Base-by-base conservation (phyloP, 2,329 filamentous ascomycete genomes). In the Colletotrichum falcatum region DNA sequence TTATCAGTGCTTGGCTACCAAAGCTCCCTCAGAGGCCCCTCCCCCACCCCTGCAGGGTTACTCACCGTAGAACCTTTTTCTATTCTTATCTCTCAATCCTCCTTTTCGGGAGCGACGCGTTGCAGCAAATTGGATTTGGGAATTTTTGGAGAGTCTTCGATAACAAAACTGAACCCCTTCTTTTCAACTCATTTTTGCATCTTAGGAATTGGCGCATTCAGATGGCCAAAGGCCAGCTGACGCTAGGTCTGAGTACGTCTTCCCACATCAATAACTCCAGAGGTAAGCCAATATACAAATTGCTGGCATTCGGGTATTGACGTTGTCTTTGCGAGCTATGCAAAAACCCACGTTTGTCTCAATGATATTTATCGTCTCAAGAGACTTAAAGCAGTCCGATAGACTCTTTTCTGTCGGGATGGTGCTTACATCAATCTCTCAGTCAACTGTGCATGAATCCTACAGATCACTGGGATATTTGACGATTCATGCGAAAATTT, bases 381-480 rank as follows among this genome's bases (percentile, higher is more conserved):
- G 16, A 1, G 2, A 18, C 14, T 18, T 18, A 51, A 3, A 3
- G 16, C 14, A 28, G n/a, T 11, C 11, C 6, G 23, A 14, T 26
- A 6, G 8, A n/a, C n/a, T 26, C 8, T 23, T 28, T 48, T 39
- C 39, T 42, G 16, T 2, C 39, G 5, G 39, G 16, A 7, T 7
- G 7, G 42, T 44, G 9, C 0, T 3, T 2, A 5, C 7, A 9
- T 1, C n/a, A n/a, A 44, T n/a, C 0, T 9, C 7, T 8, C 20
- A 8, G 7, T 46, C 42, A 11, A 11, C 1, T 20, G 20, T 46
- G 18, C 42, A n/a, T 46, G 42, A n/a, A 46, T 46, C n/a, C 20
- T 7, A 11, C 1, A 11, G 6, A n/a, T 46, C 5, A 46, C 16
- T 42, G 20, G 7, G 3, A 18, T 42, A 18, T 6, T 6, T n/a